phyloP scores from a whole-genome alignment of 2,329 filamentous ascomycete genomes.

The Periconia sp. region DNA sequence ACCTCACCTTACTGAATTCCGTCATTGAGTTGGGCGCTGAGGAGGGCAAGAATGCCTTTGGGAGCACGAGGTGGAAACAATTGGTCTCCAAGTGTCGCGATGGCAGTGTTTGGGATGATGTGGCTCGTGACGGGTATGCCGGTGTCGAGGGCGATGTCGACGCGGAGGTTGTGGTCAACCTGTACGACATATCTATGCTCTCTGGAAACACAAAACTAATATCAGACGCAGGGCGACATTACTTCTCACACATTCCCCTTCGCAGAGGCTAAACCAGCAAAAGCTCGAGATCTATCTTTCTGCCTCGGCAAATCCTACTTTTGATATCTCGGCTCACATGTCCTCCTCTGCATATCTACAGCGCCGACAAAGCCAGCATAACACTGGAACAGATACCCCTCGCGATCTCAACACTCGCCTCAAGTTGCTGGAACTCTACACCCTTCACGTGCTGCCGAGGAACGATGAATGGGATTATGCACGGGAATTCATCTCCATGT shows the following conservation, averaged over 20 bases:
- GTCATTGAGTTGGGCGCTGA: conserved; percentile 86
- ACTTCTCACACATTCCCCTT: conserved; percentile 83
- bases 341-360: conserved; percentile 45
- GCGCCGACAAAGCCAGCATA: conserved; percentile 32
- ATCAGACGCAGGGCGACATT: conserved; percentile 70
- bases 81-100: conserved; percentile 83
- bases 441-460: conserved; percentile 86
- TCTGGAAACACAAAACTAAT: conserved; percentile 1
- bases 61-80: conserved; percentile 79
- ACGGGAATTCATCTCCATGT: conserved; percentile 83
- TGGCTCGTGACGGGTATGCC: conserved; percentile 83
- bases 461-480: conserved; percentile 98
- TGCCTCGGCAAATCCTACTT: conserved; percentile 69
- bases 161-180: conserved; percentile 87
- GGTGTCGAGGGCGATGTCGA: conserved; percentile 89
- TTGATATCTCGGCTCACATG: conserved; percentile 70
- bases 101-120: conserved; percentile 92
- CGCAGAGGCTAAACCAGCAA: conserved; percentile 81
- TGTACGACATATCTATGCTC: conserved; percentile 57
- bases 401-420: conserved; percentile 81
- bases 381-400: conserved; percentile 75
- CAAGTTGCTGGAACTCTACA: conserved; percentile 93
- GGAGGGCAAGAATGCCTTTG: conserved; percentile 87
- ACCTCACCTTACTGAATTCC: conserved; percentile 88
- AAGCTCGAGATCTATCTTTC: conserved; percentile 88